Base-by-base conservation (phyloP, 1,139 yeast species). In the Protomyces macrosporus region DNA sequence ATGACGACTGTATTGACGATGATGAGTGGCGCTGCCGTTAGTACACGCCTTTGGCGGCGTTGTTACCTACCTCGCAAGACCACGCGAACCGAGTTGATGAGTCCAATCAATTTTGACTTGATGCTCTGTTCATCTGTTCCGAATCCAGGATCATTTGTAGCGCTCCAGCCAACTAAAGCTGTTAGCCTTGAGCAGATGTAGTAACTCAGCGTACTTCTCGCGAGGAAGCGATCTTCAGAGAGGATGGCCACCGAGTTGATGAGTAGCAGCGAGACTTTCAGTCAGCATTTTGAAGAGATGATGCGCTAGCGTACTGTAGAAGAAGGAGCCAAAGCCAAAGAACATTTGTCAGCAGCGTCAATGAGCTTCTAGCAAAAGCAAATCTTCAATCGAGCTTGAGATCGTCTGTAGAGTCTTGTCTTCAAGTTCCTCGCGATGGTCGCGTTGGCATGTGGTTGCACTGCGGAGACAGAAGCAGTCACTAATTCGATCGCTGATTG, bases 141-240 rank as follows among this genome's bases (percentile, higher is more conserved):
- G 50, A 60, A 53, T 6, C 54, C 52, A n/a, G 63, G 33, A 16
- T 53, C 45, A 6, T 32, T 32, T 12, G 34, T 56, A 3, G 55
- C 55, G n/a, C 35, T 55, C 57, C 58, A 53, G 45, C 59, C 60
- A 37, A 55, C 48, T 42, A 16, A 4, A 6, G 7, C 4, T 42
- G 48, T 42, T 16, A 42, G 32, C 16, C 1, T 3, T 10, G 10
- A 16, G 10, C 10, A 23, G 10, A 6, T 42, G 32, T 4, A 6
- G 32, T 77, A 14, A 10, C n/a, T n/a, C 4, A 6, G 48, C 84
- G 71, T 77, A 81, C 86, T 84, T 73, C 96, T 77, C 69, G 86
- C 85, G 64, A 89, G 78, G 72, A 89, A 89, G 66, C 96, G 78
- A 73, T 89, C 95, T 71, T 89, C 96, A 70, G 88, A 86, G 57